Base-by-base conservation (phyloP, 345 rosid genomes). In the Aethionema arabicum region DNA sequence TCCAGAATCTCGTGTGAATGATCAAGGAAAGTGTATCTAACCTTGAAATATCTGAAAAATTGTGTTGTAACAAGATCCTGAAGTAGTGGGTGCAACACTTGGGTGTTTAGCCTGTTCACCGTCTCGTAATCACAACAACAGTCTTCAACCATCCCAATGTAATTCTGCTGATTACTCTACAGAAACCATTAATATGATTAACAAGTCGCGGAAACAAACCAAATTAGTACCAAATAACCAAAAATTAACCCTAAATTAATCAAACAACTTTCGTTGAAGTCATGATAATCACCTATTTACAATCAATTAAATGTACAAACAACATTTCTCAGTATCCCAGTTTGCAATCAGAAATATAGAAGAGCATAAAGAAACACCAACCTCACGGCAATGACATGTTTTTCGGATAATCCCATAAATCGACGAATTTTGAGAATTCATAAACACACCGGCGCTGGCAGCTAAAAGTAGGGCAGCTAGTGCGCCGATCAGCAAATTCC, bases 71-170 rank as follows among this genome's bases (percentile, higher is more conserved):
- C 92, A 32, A 93, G 91, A 31, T 87, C 87, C 58, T 84, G 90
- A 53, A 93, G 91, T 35, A 77, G 56, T 42, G 99, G 96, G 82
- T 87, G 68, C 80, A 87, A 73, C 27, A 83, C 83, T 56, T 85
- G 75, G 7, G 64, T 72, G 67, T 93, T 93, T 5, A 91, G 68
- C 59, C 61, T 58, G 64, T 88, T 82, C 15, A 87, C 98, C 9
- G 91, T 86, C 76, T 93, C 90, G n/a, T 87, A 90, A 63, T 90
- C 90, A 51, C 99, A 90, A 60, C 95, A 87, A 69, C 96, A 93
- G 52, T 83, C 99, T 78, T 90, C 95, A 6, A 93, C 85, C 50
- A 84, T 72, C 31, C 99, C 99, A 41, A 65, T 79, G 68, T 79
- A 81, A 66, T 76, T 76, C 41, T 74, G 74, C 37, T 61, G 52